Conservation (phyloP, 805 yeast species). For the Zygosaccharomyces pseudorouxii region DNA sequence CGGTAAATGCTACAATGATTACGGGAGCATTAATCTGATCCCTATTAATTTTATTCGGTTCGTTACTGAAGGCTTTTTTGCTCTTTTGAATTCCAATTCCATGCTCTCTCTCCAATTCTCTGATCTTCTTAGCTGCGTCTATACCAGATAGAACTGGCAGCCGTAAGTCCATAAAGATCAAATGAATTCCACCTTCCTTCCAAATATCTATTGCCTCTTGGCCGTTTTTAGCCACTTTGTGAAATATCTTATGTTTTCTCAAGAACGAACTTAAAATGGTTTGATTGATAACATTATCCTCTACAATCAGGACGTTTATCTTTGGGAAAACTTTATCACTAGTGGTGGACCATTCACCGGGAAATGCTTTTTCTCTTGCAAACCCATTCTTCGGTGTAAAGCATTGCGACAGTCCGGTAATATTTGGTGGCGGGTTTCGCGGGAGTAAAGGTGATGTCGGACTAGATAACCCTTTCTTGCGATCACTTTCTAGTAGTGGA, state of each 20-base stretch:
- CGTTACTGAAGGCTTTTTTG: slow-evolving; percentile 15
- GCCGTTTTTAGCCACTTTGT: slow-evolving; percentile 87
- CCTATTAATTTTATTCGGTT: neutral
- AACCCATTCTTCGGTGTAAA: neutral
- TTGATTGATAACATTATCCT: slow-evolving; percentile 92
- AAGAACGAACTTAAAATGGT: slow-evolving; percentile 85
- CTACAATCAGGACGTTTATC: slow-evolving; percentile 87
- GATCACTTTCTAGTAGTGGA: slow-evolving; percentile 16
- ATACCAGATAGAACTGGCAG: slow-evolving; percentile 94
- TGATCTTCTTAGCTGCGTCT: slow-evolving; percentile 88
- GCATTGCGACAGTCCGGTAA: neutral
- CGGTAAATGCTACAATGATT: slow-evolving; percentile 96
- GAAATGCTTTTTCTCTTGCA: neutral
- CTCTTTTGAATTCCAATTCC: slow-evolving; percentile 52
- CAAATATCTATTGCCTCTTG: slow-evolving; percentile 92
- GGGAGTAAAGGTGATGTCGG: slow-evolving; percentile 12
- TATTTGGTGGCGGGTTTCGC: slow-evolving; percentile 6
- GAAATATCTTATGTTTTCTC: slow-evolving; percentile 77
- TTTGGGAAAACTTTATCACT: slow-evolving; percentile 72
- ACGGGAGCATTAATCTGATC: slow-evolving; percentile 65
- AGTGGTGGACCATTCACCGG: slow-evolving; percentile 17
- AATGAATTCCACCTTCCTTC: slow-evolving; percentile 90
- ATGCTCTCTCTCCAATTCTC: slow-evolving; percentile 76
- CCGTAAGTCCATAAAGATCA: slow-evolving; percentile 95
- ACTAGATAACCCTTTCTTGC: slow-evolving; percentile 11